Evolutionary conservation across 192 early-diverging fungal genomes (phyloP), one percentile per base, ranked within the genome.

Genomic region (Chytriomyces sp.): DNA sequence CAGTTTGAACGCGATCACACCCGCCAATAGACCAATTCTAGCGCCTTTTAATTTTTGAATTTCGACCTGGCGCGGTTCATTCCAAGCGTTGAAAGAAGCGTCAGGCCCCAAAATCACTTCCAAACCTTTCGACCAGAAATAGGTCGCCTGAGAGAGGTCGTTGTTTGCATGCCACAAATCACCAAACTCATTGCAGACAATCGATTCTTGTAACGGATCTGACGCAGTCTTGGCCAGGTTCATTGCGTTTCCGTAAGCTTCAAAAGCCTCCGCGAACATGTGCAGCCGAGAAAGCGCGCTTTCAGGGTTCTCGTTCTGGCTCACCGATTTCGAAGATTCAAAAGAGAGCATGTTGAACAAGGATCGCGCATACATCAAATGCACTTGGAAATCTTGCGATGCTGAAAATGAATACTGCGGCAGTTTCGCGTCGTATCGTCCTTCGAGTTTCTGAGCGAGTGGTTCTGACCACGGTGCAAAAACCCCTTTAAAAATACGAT

Each of bases 161-260:
- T 57, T 50, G 26, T 75, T 75, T 11, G 73, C 45, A 53, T 26
- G 60, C 73, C 73, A 75, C 35, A 75, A 66, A 20, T 75, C 73
- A 66, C 73, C 73, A 65, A 26, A 75, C 24, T 75, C 73, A 48
- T 50, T 75, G 50, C 46, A 75, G 35, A 66, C 45, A 6, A 50
- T 57, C 0, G 46, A 18, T n/a, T 18, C n/a, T 10, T 28, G 20
- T 13, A 26, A 50, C 1, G 53, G 20, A 20, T 57, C 20, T 13
- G 13, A n/a, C 44, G 11, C 10, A 13, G 10, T 49, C 7, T 18
- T 48, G 11, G n/a, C 43, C 16, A 49, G 5, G 49, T 75, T 63
- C 8, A 64, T 13, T 46, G 61, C 35, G 6, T 18, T 2, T 24
- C 47, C 63, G 46, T 75, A 75, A 6, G 45, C 26, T 75, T 75